Evolutionary conservation across 2,329 filamentous ascomycete genomes (phyloP), one percentile per base, ranked within the genome.

Genomic region (Ophiocordyceps camponoti-rufipedis): DNA sequence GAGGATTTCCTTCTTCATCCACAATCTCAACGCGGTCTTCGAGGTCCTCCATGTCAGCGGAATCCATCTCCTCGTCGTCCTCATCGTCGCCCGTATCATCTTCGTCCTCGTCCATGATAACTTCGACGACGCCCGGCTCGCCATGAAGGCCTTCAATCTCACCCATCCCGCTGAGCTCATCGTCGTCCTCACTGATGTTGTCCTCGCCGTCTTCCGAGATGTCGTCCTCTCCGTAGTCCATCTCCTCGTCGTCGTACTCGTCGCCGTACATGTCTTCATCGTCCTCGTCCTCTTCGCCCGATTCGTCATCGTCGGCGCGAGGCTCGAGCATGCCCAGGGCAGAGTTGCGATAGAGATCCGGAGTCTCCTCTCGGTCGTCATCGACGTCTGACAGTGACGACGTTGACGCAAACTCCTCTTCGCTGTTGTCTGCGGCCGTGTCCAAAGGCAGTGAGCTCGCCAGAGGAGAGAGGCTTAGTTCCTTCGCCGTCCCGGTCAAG

Each of bases 271-370:
- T 91, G 54, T 91, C 86, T 53, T 89, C 85, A 46, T 88, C 83
- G 42, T 87, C 86, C 49, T 64, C 80, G 47, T 84, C 78, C 48
- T 80, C 81, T 14, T 79, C 80, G 31, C 85, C 83, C 32, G 84
- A 86, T 44, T 85, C 87, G 50, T 89, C 85, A 49, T 85, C 81
- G 48, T 87, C 82, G 47, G 82, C 77, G 44, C 80, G 77, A 51
- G 84, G 81, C 59, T 96, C 91, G 45, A 95, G 80, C 79, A 96
- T 93, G 44, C 91, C 89, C 19, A 98, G 70, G 1, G 93, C 86
- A 2, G 91, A 96, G 61, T 96, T 94, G 45, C 93, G 83, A 67
- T 95, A 96, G 18, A 98, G 72, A 63, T 98, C 91, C 29, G 93
- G 91, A 5, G 93, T 98, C 59, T 96, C 91, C 61, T 94, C 87